These are phyloP conservation scores for Cryptosporidium muris DNA, from an alignment of 169 alveolate genomes.

Conservation along the genomic window DNA sequence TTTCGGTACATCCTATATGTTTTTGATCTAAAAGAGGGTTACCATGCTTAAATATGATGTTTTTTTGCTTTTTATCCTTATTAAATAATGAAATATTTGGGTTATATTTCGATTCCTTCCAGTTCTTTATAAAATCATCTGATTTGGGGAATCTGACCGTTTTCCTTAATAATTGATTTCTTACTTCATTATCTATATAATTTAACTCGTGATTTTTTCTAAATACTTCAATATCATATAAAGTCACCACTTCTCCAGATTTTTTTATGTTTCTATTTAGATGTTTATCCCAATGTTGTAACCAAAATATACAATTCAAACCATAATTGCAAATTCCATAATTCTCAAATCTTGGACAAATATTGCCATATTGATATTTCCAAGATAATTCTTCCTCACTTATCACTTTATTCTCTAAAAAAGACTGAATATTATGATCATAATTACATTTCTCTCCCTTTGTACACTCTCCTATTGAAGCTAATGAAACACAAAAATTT, in stretches of 20 bases:
- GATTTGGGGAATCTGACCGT: background rate
- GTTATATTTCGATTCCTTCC: background rate
- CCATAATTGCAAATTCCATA: conserved; percentile 57
- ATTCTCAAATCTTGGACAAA: conserved; percentile 30
- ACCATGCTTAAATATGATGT: background rate
- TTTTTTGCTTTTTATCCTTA: background rate
- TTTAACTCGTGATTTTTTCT: conserved; percentile 19
- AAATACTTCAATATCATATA: conserved; percentile 6
- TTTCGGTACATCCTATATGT: too few relatives aligned
- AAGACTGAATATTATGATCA: conserved; percentile 16
- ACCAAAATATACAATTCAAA: conserved; percentile 38
- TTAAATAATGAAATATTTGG: background rate
- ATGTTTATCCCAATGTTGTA: conserved; percentile 21
- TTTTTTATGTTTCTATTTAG: conserved; percentile 24
- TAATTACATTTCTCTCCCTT: conserved; percentile 6
- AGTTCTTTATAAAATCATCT: conserved; percentile 17
- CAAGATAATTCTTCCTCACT: background rate
- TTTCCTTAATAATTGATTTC: conserved; percentile 12
- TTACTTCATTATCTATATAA: conserved; percentile 1
- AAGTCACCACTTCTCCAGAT: conserved; percentile 52
- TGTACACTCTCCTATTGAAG: conserved; percentile 32
- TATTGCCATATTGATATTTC: background rate
- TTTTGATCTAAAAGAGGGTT: conserved; percentile 9
- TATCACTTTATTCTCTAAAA: background rate
- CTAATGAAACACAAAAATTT: conserved; percentile 22